Conservation (phyloP, 1,284 basidiomycete genomes). For the Bjerkandera adusta region DNA sequence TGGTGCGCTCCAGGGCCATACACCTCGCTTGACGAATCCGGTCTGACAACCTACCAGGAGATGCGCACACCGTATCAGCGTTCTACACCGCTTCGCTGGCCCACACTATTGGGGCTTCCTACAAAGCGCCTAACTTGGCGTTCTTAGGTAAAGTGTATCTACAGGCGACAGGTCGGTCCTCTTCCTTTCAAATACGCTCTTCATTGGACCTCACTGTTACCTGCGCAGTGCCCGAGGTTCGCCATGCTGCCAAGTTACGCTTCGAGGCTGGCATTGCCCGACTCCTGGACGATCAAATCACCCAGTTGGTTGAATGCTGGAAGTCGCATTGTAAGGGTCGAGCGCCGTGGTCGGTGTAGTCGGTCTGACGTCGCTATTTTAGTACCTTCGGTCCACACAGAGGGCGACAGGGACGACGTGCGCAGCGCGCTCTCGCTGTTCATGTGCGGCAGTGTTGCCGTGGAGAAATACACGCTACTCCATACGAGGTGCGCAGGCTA, state of each 20-base stretch:
- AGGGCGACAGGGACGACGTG: slow-evolving; percentile 50
- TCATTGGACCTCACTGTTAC: neutral
- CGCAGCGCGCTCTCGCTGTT: slow-evolving; percentile 70
- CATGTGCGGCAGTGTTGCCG: slow-evolving; percentile 81
- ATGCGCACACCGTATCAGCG: slow-evolving; percentile 67
- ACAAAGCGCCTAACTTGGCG: slow-evolving; percentile 66
- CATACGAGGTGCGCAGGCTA: slow-evolving; percentile 64
- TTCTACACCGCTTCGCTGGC: slow-evolving; percentile 77
- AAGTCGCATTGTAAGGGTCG: slow-evolving; percentile 57
- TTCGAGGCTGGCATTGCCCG: slow-evolving; percentile 73
- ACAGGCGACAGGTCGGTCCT: slow-evolving; percentile 59
- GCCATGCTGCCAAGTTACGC: slow-evolving; percentile 70
- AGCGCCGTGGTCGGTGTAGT: neutral
- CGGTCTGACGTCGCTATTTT: slow-evolving; percentile 8
- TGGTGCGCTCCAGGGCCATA: slow-evolving; percentile 40
- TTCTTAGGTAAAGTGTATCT: slow-evolving; percentile 77
- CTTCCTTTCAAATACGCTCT: neutral
- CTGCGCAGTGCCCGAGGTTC: slow-evolving; percentile 57
- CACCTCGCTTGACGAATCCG: slow-evolving; percentile 9
- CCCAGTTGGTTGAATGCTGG: slow-evolving; percentile 63
- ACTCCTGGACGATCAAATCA: slow-evolving; percentile 66
- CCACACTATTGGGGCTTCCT: slow-evolving; percentile 53
- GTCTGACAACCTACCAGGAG: slow-evolving; percentile 57
- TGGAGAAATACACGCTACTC: slow-evolving; percentile 78
- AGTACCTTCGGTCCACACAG: slow-evolving; percentile 74